These are phyloP conservation scores for Naganishia vishniacii DNA, from an alignment of 768 basidiomycete species.

Conservation along the genomic window DNA sequence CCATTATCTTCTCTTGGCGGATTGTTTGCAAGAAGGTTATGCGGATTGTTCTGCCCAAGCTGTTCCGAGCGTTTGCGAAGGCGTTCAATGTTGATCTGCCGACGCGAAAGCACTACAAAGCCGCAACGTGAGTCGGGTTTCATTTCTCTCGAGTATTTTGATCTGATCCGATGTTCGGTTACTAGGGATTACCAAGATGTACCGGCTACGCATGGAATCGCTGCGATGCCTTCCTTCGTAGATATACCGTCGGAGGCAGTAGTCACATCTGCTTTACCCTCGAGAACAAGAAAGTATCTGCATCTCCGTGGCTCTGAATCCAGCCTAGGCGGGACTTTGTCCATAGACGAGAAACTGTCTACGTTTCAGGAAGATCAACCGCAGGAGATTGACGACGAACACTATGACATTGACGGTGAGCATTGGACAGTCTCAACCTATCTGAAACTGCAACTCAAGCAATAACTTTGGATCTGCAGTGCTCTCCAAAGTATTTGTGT, in stretches of 20 bases:
- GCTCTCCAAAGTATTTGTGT: slow-evolving; percentile 82
- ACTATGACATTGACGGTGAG: slow-evolving; percentile 81
- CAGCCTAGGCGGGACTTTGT: background rate
- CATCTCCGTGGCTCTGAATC: slow-evolving; percentile 3
- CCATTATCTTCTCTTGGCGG: slow-evolving; percentile 80
- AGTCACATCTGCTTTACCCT: slow-evolving; percentile 23
- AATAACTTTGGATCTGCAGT: slow-evolving; percentile 53
- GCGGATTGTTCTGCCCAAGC: slow-evolving; percentile 70
- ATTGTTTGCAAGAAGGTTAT: slow-evolving; percentile 72
- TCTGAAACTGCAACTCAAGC: slow-evolving; percentile 22
- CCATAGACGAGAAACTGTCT: background rate
- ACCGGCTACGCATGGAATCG: slow-evolving; percentile 56
- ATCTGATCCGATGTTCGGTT: background rate
- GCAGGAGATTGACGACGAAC: slow-evolving; percentile 53
- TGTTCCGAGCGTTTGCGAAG: slow-evolving; percentile 63
- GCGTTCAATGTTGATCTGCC: slow-evolving; percentile 66
- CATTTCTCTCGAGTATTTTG: background rate
- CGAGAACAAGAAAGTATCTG: slow-evolving; percentile 16
- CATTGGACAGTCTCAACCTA: background rate
- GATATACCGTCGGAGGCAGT: slow-evolving; percentile 57
- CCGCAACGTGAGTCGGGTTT: slow-evolving; percentile 59
- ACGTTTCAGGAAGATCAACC: background rate
- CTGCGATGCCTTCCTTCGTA: slow-evolving; percentile 77
- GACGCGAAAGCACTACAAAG: slow-evolving; percentile 77
- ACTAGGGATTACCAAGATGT: slow-evolving; percentile 58